Base-by-base conservation (phyloP, 805 yeast genomes). In the Pichia nakasei region DNA sequence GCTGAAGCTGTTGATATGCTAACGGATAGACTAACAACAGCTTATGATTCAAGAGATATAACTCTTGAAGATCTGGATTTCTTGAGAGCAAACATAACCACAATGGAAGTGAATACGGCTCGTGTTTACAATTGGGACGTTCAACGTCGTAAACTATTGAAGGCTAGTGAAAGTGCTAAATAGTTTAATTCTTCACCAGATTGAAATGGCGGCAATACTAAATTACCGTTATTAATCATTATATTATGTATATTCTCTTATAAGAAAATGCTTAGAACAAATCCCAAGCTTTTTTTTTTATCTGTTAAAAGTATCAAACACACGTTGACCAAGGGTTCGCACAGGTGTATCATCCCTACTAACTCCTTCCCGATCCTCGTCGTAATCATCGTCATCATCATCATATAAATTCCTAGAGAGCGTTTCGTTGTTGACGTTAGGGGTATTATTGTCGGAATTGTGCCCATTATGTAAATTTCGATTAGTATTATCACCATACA, bases 51-150 rank as follows among this genome's bases (percentile, higher is more conserved):
- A 50, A 71, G 78, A 52, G 59, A 65, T 21, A 68, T 72, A 37
- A 82, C 94, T 32, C 78, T 85, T 52, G 95, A 85, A 50, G 98
- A 87, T 59, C 72, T 85, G 48, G 95, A 85, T 56, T 88, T 80
- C 52, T 70, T 82, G 48, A 76, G 93, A 51, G 93, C 85, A 52
- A 88, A 88, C 55, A 89, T 91, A 49, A 93, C 98, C 15, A 91
- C 97, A 3, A 86, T 93, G 89, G 97, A 93, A 63, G 98, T 93
- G 41, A 93, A 93, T 59, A 87, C 95, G 17, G 97, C 98, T 1
- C 75, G 98, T 51, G 72, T 85, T 59, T 85, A 85, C 59, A 85
- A 85, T 56, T 85, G 91, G 89, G 94, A 84, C 58, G 91, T 85
- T 9, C 85, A 82, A 57, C 73, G 85, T 64, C 76, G 89, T 61